phyloP scores from a whole-genome alignment of 805 yeast genomes.

The Brettanomyces sp. region DNA sequence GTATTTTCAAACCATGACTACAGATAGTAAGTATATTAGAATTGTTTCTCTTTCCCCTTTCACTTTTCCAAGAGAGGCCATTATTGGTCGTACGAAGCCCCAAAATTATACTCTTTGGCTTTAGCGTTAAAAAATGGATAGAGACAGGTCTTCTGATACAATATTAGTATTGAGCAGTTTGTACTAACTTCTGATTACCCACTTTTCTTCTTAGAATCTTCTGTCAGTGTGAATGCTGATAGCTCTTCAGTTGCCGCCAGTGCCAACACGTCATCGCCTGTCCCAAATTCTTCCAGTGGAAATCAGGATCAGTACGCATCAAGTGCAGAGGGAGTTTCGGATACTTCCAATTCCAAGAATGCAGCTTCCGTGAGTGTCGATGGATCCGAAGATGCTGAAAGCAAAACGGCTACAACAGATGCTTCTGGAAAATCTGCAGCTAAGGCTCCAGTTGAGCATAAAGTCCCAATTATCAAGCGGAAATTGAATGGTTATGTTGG shows the following conservation, averaged over 20 bases:
- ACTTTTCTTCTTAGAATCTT: not conserved
- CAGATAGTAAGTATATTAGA: not conserved
- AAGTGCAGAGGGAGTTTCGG: not conserved
- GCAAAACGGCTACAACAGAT: not conserved
- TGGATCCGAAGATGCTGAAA: not conserved
- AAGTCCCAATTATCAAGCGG: slow-evolving; percentile 48
- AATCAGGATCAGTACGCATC: not conserved
- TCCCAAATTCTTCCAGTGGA: not conserved
- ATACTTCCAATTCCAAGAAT: not conserved
- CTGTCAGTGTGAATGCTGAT: not conserved
- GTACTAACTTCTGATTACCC: not conserved
- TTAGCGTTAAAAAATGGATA: too few species aligned
- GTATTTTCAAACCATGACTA: not conserved
- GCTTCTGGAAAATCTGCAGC: slow-evolving; percentile 3
- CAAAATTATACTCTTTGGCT: too few species aligned
- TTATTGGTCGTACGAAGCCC: too few species aligned
- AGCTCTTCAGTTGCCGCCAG: not conserved
- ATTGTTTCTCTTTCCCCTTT: not conserved
- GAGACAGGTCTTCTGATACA: too few species aligned
- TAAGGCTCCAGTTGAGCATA: slow-evolving; percentile 1
- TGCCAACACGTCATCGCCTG: not conserved
- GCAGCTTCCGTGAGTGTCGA: not conserved
- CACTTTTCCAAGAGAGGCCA: not conserved
- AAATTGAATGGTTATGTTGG: slow-evolving; percentile 91
- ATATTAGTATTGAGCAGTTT: not conserved